A percentile compares a stretch with the other conserved stretches of the same genome.
Evolutionary conservation across 2,329 filamentous ascomycete genomes (phyloP).

Genomic region (Aureobasidium sp.): DNA sequence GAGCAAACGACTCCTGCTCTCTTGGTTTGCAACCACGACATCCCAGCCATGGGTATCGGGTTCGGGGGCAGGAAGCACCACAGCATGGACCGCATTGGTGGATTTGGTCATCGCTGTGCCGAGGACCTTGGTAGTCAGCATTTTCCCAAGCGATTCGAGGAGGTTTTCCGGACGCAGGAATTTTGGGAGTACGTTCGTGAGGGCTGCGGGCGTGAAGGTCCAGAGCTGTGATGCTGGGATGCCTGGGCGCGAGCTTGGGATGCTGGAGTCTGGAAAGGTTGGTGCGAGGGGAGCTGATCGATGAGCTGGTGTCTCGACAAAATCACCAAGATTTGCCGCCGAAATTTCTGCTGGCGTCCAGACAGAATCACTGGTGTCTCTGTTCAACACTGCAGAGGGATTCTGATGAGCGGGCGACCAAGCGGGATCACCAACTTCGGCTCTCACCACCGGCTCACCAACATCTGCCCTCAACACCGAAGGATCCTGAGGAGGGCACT

Average conservation of each 20-base stretch:
- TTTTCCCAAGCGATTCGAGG: no score
- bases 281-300: no score
- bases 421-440: no score
- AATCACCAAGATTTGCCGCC: neutral
- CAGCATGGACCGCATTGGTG: no score
- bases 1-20: neutral
- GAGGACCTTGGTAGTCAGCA: no score
- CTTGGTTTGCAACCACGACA: neutral
- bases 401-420: neutral
- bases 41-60: neutral
- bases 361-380: neutral
- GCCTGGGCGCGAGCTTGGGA: no score
- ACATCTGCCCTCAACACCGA: neutral
- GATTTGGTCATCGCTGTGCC: neutral
- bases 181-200: neutral
- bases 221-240: no score
- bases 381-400: neutral
- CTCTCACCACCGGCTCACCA: no score
- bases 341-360: neutral
- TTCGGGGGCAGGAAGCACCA: neutral
- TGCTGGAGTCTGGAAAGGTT: no score
- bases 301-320: no score
- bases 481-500: neutral
- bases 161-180: neutral
- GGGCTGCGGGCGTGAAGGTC: neutral